Evolutionary conservation across 2,329 filamentous ascomycete genomes (phyloP), one percentile per base, ranked within the genome.

Genomic region (Calonectria honghensis): DNA sequence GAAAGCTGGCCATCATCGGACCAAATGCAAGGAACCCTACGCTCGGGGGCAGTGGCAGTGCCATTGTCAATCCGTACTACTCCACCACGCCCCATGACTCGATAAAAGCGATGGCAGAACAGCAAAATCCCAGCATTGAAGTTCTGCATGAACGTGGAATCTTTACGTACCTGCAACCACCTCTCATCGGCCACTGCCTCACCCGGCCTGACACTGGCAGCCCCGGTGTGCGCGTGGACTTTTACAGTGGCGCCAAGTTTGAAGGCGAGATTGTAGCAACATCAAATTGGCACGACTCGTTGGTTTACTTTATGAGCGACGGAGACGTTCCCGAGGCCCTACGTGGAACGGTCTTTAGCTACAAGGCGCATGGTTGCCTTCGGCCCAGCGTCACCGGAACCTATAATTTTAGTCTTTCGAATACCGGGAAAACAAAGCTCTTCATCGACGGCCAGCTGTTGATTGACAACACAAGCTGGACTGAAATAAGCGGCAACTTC

Each of bases 391-490:
- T 52, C 27, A 59, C 51, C 9, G 66, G 66, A 4, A 35, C 16
- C 5, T 59, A 68, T 31, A 41, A 59, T 10, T 45, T 68, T 6
- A 59, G 51, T 6, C 27, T 68, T 24, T 59, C 51, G 6, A 68
- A 57, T 27, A 68, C 66, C 2, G 66, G 66, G 35, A 68, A 57
- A 11, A 29, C 66, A 13, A 68, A 32, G 27, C 51, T 68, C 45
- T 68, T 32, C 27, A 20, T 68, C 7, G 65, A 68, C 18, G 20
- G 16, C n/a, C 51, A 16, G 27, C 37, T 64, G 10, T 65, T 64
- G 10, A 72, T 76, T 6, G 59, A 76, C 35, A 68, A 45, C 6
- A 32, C 52, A 5, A 27, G 63, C 3, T 68, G 50, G 50, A 59
- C 50, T 0, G 4, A 59, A n/a, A 57, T 39, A 11, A 37, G 50